Conservation (phyloP, 176 grass and related monocot species). For the Chrysopogon serrulatus region DNA sequence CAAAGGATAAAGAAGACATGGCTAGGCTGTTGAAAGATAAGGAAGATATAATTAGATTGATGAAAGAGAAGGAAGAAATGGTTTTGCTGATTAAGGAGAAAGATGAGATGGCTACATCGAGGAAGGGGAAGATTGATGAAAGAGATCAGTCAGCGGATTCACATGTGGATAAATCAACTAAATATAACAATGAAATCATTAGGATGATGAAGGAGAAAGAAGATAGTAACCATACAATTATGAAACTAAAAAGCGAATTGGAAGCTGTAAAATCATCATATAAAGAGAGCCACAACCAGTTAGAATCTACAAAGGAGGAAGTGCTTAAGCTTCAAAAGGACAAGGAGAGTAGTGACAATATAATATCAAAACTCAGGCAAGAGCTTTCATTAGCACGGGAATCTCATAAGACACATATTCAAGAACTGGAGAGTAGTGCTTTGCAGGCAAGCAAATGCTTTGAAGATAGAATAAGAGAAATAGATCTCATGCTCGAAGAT, state of each 20-base stretch:
- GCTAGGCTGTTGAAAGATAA: conserved; percentile 50
- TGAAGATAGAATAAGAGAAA: conserved; percentile 39
- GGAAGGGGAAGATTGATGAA: conserved; percentile 26
- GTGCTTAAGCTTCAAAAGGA: conserved; percentile 28
- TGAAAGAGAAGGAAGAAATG: conserved; percentile 85
- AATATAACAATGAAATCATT: conserved; percentile 35
- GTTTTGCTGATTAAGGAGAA: conserved; percentile 60
- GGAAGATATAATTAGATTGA: conserved; percentile 73
- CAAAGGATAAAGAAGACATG: conserved; percentile 58
- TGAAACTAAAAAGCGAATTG: conserved; percentile 36
- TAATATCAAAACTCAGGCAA: conserved; percentile 44
- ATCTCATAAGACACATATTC: conserved; percentile 25
- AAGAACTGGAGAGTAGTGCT: conserved; percentile 38
- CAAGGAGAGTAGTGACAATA: conserved; percentile 23
- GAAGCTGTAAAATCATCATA: conserved; percentile 44
- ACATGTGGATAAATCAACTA: conserved; percentile 28
- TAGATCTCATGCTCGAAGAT: conserved; percentile 38
- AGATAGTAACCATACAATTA: conserved; percentile 12
- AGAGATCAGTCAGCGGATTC: conserved; percentile 7
- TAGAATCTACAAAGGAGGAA: conserved; percentile 42
- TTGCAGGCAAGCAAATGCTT: conserved; percentile 30
- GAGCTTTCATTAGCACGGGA: conserved; percentile 32
- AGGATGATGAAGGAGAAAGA: conserved; percentile 62
- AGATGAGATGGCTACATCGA: conserved; percentile 32
- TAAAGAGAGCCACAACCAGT: conserved; percentile 12